Evolutionary conservation across 2,329 filamentous ascomycete species (phyloP), one percentile per base, ranked within the genome.

Genomic region (Colletotrichum graminicola): DNA sequence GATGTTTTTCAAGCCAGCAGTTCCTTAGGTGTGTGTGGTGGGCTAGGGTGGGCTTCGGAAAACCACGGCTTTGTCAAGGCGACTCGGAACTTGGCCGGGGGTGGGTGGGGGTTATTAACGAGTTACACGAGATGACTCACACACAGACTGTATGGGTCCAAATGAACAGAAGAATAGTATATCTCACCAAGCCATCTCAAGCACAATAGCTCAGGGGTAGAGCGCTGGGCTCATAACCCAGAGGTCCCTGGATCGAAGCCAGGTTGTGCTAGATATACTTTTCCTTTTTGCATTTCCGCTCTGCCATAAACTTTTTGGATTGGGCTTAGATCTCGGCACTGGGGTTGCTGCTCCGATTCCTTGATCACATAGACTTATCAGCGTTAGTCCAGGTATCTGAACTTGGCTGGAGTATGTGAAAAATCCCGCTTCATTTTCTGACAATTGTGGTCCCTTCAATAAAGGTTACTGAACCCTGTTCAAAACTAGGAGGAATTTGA

Each of bases 211-310:
- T 72, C 69, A 72, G 69, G 69, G 69, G 69, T 72, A 72, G 69
- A 72, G 69, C 69, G 69, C 69, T 72, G 69, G 69, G 69, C 69
- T 72, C 69, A 72, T 72, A 72, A 72, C 69, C 69, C 69, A 72
- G 69, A 72, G 69, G 69, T 72, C 69, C 69, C 59, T 68, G 69
- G 69, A 71, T 71, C 69, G 69, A 72, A 67, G 67, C 68, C 64
- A 71, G 64, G 65, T 72, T 61, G 69, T 72, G 69, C 69, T 72
- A 71, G 0, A 4, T 11, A 10, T 10, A 21, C 18, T 4, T 16
- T 16, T n/a, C 1, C 12, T 49, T 62, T 57, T 52, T 29, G 3
- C 21, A 26, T 34, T 41, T 11, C 11, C 12, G 11, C 16, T 29
- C 18, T 36, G 4, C 6, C 18, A 23, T 11, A 21, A 16, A 12